Conservation (phyloP, 192 early-diverging fungal genomes). For the Dimargaris cristalligena region DNA sequence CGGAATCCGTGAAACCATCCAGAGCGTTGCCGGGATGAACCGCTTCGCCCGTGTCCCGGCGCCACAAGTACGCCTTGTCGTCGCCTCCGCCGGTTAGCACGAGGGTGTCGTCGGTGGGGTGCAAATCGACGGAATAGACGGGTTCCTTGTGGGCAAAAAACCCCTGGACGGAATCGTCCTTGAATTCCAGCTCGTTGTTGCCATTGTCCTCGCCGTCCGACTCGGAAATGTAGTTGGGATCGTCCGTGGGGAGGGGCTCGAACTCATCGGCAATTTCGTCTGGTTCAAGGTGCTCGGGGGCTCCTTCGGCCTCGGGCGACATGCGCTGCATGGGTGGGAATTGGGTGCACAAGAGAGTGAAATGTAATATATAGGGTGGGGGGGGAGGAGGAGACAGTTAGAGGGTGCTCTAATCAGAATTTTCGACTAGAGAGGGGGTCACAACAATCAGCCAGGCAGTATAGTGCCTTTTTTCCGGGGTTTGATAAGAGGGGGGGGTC, state of each 20-base stretch:
- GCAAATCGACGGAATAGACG: constrained; percentile 68
- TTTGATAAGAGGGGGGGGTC: too few species aligned
- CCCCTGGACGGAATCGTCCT: constrained; percentile 79
- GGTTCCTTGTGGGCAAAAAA: constrained; percentile 85
- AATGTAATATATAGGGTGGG: too few species aligned
- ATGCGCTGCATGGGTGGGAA: too few species aligned
- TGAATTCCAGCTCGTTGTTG: constrained; percentile 37
- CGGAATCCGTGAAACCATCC: constrained; percentile 73
- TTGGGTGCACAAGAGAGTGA: too few species aligned
- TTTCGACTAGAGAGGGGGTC: too few species aligned
- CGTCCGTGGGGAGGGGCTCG: background rate
- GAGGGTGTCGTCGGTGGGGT: constrained; percentile 51
- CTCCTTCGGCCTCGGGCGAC: too few species aligned
- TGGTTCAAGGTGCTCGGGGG: background rate
- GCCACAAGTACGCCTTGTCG: constrained; percentile 83
- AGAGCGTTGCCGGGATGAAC: constrained; percentile 44
- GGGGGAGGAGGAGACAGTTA: too few species aligned
- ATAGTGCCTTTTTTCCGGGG: too few species aligned
- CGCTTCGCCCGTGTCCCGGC: constrained; percentile 59
- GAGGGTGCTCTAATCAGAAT: too few species aligned
- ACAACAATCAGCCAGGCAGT: too few species aligned
- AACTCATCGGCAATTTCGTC: background rate
- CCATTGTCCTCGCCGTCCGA: constrained; percentile 20
- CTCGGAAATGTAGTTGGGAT: background rate
- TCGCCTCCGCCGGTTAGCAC: constrained; percentile 80